These are phyloP conservation scores for Colletotrichum karsti DNA, from an alignment of 2,329 filamentous ascomycete species.

Conservation along the genomic window DNA sequence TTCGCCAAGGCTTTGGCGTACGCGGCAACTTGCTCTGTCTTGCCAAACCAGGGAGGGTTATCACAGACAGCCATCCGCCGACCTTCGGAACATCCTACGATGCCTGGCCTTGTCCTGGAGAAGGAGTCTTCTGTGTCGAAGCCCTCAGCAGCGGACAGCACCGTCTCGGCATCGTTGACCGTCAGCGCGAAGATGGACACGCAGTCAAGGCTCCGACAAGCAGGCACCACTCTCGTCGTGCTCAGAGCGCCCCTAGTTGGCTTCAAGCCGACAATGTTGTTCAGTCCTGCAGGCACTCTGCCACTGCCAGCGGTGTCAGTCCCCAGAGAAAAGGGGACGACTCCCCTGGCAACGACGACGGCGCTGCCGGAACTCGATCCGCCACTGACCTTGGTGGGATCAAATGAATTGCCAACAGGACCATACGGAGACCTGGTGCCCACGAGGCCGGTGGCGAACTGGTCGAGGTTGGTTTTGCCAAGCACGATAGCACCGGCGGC, in stretches of 20 bases:
- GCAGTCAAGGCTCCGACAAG: slow-evolving; percentile 66
- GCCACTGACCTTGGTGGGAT: slow-evolving; percentile 47
- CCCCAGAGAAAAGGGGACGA: slow-evolving; percentile 64
- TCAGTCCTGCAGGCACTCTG: slow-evolving; percentile 61
- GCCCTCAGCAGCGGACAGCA: slow-evolving; percentile 57
- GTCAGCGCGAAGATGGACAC: slow-evolving; percentile 61
- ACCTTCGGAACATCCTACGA: slow-evolving; percentile 9
- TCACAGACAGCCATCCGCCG: slow-evolving; percentile 47
- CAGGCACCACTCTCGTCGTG: slow-evolving; percentile 58
- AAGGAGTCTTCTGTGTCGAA: slow-evolving; percentile 60
- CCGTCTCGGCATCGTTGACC: slow-evolving; percentile 55
- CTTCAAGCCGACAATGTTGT: slow-evolving; percentile 60
- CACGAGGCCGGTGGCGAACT: slow-evolving; percentile 69
- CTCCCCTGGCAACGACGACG: slow-evolving; percentile 60
- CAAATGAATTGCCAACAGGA: slow-evolving; percentile 61
- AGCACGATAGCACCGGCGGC: slow-evolving; percentile 64
- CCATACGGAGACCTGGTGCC: slow-evolving; percentile 69
- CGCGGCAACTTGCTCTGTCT: slow-evolving; percentile 47
- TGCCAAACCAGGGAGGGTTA: slow-evolving; percentile 46
- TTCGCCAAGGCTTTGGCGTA: slow-evolving; percentile 49
- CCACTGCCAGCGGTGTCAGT: slow-evolving; percentile 66
- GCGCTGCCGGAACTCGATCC: slow-evolving; percentile 67
- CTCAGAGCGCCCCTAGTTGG: slow-evolving; percentile 63
- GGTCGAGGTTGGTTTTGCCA: slow-evolving; percentile 69
- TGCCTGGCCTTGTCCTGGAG: slow-evolving; percentile 48